phyloP scores from a whole-genome alignment of 2,329 filamentous ascomycete genomes.

The Macrophomina tecta region DNA sequence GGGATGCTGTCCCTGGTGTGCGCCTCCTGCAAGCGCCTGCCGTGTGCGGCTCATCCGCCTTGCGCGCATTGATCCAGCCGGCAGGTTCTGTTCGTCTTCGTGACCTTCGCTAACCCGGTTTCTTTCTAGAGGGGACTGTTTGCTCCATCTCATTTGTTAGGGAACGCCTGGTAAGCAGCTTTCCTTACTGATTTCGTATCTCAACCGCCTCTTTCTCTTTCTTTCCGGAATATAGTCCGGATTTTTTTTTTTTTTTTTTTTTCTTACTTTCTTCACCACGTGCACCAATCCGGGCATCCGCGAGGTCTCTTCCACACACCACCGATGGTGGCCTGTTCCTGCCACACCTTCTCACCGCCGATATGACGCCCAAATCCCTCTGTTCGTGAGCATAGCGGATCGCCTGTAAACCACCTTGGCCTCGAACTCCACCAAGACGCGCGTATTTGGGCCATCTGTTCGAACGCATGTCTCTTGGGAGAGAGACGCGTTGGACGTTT shows the following conservation, averaged over 20 bases:
- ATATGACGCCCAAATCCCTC: neutral
- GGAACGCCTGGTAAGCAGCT: conserved; percentile 74
- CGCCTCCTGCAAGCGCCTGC: conserved; percentile 9
- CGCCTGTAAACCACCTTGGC: neutral
- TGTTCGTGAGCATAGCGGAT: neutral
- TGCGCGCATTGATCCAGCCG: conserved; percentile 10
- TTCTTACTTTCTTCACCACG: conserved; percentile 29
- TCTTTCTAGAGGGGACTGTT: conserved; percentile 73
- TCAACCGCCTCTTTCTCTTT: conserved; percentile 31
- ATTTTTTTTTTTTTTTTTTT: conserved; percentile 17
- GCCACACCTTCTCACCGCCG: conserved; percentile 3
- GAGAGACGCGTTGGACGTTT: conserved; percentile 6
- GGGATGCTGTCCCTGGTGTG: neutral
- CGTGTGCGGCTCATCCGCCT: conserved; percentile 26
- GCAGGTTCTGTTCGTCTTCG: conserved; percentile 14
- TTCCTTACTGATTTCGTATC: conserved; percentile 31
- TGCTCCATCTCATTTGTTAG: conserved; percentile 86
- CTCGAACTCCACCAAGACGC: neutral
- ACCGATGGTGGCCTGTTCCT: conserved; percentile 4
- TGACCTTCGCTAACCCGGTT: conserved; percentile 31
- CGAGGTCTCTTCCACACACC: conserved; percentile 9
- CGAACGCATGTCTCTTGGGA: neutral
- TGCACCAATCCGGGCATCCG: neutral
- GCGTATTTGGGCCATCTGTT: neutral
- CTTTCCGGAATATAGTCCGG: conserved; percentile 1